Base-by-base conservation (phyloP, 164 flowering plant species). In the Sedum album region DNA sequence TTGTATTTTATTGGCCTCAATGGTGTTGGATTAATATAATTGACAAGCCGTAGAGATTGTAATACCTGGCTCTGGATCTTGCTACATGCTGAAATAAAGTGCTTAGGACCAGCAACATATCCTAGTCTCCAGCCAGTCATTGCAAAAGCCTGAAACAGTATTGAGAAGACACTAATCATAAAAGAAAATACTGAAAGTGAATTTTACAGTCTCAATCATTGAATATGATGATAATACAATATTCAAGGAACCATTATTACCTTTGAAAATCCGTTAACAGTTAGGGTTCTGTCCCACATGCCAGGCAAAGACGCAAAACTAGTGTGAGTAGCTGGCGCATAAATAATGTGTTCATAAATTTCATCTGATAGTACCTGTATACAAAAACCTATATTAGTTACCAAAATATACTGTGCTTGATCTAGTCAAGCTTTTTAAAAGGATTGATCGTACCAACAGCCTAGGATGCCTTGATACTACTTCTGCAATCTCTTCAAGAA, bases 101-200 rank as follows among this genome's bases (percentile, higher is more conserved):
- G 95, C 72, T 83, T 87, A 23, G 97, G 96, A 71, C 89, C 99
- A 73, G 97, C 97, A 78, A 91, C 36, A 80, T 94, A 94, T 72
- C 99, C 99, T 75, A 94, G 96, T 70, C 97, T 81, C 99, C 97
- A 94, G 64, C 97, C 99, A 72, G 96, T 91, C 99, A 94, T 94
- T 66, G 99, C 96, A 76, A 94, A 94, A 66, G 97, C 88, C 97
- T 93, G 31, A 25, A 44, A 21, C 42, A 42, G n/a, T 66, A 49
- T 69, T 35, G 17, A 46, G 30, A 23, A 30, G 28, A 8, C 60
- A 23, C 28, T 53, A 23, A 53, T 53, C 60, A 53, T 13, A 53
- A 18, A 23, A 53, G 1, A 9, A 6, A 5, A 23, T 0, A 6
- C 10, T 1, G 28, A 53, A 53, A 21, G 28, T 0, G 25, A 53